A percentile compares a stretch with the other conserved stretches of the same genome.
phyloP scores from a whole-genome alignment of 169 alveolate species.

The Cryptosporidium meleagridis region DNA sequence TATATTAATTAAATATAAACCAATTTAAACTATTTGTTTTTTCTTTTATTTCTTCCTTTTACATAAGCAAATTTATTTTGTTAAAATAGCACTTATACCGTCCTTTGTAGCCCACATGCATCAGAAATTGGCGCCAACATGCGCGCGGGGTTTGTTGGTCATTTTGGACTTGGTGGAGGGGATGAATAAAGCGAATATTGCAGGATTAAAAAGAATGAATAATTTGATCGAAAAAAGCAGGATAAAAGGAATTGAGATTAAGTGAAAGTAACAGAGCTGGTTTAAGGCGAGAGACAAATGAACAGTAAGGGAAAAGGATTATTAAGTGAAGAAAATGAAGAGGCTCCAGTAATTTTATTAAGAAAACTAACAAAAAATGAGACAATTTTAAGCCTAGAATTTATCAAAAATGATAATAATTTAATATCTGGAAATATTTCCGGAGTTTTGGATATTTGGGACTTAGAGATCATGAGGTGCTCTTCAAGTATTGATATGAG shows the following conservation, averaged over 20 bases:
- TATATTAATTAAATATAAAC: not conserved
- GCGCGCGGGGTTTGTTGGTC: not conserved
- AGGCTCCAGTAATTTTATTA: not conserved
- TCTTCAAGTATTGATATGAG: not conserved
- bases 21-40: not conserved
- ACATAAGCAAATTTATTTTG: no score
- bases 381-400: constrained; percentile 7
- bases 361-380: constrained; percentile 3
- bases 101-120: not conserved
- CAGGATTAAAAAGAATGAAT: not conserved
- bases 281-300: not conserved
- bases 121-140: not conserved
- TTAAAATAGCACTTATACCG: not conserved
- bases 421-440: constrained; percentile 12
- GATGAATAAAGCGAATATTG: not conserved
- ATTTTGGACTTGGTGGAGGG: not conserved
- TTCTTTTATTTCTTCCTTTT: no score
- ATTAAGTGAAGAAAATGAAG: not conserved
- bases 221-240: no score
- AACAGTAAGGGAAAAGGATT: not conserved
- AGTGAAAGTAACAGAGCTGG: not conserved
- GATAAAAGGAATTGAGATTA: not conserved
- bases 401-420: not conserved
- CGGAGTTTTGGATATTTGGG: constrained; percentile 32
- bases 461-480: not conserved